Conservation (phyloP, 2,329 filamentous ascomycete species). For the Cladosporium phlei region DNA sequence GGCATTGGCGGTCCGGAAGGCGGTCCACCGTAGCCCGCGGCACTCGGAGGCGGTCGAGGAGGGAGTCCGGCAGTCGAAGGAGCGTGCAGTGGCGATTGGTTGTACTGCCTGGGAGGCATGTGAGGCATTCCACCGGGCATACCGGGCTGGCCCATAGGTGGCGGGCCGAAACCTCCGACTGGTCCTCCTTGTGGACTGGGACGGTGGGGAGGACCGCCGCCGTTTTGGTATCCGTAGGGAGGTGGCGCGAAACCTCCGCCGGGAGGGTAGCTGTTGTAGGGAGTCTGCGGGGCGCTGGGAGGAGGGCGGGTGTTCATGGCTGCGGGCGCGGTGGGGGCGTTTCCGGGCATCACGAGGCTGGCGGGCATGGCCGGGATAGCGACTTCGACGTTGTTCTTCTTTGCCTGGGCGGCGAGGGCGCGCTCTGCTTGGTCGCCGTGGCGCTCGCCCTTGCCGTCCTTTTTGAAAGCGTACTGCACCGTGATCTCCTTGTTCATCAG, state of each 20-base stretch:
- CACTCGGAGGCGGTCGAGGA: constrained; percentile 64
- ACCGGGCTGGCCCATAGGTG: constrained; percentile 24
- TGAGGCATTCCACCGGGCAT: too few species aligned
- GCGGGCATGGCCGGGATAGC: constrained; percentile 71
- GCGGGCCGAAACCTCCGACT: constrained; percentile 20
- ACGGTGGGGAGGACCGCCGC: constrained; percentile 8
- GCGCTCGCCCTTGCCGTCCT: constrained; percentile 93
- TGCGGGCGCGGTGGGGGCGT: constrained; percentile 39
- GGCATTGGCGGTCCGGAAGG: constrained; percentile 22
- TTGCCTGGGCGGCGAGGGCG: constrained; percentile 84
- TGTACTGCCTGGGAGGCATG: constrained; percentile 26
- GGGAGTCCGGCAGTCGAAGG: constrained; percentile 58
- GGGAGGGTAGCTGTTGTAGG: constrained; percentile 19
- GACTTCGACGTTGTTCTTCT: constrained; percentile 87
- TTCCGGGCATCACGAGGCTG: constrained; percentile 56
- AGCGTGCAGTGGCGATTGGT: constrained; percentile 51
- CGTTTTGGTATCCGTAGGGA: constrained; percentile 9
- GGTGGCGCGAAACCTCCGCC: constrained; percentile 17
- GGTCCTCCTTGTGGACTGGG: constrained; percentile 20
- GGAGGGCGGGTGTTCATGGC: constrained; percentile 37
- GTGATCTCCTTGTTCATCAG: constrained; percentile 95
- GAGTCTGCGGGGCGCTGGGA: constrained; percentile 33
- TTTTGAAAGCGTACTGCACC: constrained; percentile 98
- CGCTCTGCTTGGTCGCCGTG: constrained; percentile 93
- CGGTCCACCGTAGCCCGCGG: constrained; percentile 65